Evolutionary conservation across 2,329 filamentous ascomycete genomes (phyloP).

Genomic region (Diaporthe humulicola): DNA sequence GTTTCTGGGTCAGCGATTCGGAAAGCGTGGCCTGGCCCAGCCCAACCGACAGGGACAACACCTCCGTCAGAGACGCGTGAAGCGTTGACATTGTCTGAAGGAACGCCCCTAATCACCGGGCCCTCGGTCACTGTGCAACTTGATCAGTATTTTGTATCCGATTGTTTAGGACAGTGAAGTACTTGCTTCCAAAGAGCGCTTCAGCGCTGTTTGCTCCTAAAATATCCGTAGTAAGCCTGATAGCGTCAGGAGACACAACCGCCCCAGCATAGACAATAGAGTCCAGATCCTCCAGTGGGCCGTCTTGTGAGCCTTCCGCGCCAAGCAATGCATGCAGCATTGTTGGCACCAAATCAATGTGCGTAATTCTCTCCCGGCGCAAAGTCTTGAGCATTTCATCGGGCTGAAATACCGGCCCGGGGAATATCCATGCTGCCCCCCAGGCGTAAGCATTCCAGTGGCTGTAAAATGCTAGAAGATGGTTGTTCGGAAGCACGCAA

Average conservation of each 20-base stretch:
- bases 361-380: neutral
- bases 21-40: neutral
- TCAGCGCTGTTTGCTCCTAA: neutral
- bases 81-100: neutral
- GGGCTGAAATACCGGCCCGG: neutral
- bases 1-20: slow-evolving; percentile 11
- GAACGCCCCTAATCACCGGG: neutral
- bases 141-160: neutral
- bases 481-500: neutral
- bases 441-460: slow-evolving; percentile 13
- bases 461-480: slow-evolving; percentile 8
- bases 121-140: neutral
- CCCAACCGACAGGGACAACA: neutral
- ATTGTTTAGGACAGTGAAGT: too few relatives aligned
- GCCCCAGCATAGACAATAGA: slow-evolving; percentile 3
- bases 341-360: neutral
- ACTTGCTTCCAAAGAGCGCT: slow-evolving; percentile 1
- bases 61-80: neutral
- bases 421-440: slow-evolving; percentile 11
- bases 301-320: neutral
- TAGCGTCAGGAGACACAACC: neutral
- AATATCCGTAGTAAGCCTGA: neutral
- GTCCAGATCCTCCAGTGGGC: neutral
- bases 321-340: slow-evolving; percentile 12
- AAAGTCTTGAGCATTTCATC: neutral